A percentile compares a stretch with the other conserved stretches of the same genome.
Evolutionary conservation across 345 rosid genomes (phyloP).

Genomic region (Sonneratia alba): DNA sequence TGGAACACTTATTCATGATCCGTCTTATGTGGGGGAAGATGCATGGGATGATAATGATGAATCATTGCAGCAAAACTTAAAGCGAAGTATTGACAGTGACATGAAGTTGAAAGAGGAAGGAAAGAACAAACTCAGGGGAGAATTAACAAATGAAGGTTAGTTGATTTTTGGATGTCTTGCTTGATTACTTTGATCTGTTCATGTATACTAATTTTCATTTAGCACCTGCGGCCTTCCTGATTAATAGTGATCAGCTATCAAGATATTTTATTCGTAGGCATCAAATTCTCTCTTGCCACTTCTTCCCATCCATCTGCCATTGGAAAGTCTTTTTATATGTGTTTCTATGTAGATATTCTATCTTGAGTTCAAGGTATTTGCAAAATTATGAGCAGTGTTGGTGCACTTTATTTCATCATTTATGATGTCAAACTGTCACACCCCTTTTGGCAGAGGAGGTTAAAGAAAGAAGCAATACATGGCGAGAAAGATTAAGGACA

Average conservation of each 20-base stretch:
- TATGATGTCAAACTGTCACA: constrained; percentile 9
- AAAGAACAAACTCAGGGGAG: constrained; percentile 55
- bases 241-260: background rate
- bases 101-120: constrained; percentile 43
- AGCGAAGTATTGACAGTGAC: constrained; percentile 46
- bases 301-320: background rate
- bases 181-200: background rate
- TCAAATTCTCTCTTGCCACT: background rate
- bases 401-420: background rate
- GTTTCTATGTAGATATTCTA: background rate
- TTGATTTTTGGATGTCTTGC: constrained; percentile 13
- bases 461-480: constrained; percentile 34
- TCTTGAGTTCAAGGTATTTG: background rate
- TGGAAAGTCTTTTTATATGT: background rate
- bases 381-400: background rate
- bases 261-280: background rate
- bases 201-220: background rate
- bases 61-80: constrained; percentile 40
- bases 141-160: constrained; percentile 60
- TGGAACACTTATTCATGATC: constrained; percentile 74
- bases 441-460: constrained; percentile 32
- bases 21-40: constrained; percentile 82
- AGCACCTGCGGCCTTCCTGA: background rate
- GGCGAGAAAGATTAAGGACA: constrained; percentile 64
- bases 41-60: constrained; percentile 76